Evolutionary conservation across 495 filamentous ascomycete species (phyloP), one percentile per base, ranked within the genome.

Genomic region (Penicillium daleae): DNA sequence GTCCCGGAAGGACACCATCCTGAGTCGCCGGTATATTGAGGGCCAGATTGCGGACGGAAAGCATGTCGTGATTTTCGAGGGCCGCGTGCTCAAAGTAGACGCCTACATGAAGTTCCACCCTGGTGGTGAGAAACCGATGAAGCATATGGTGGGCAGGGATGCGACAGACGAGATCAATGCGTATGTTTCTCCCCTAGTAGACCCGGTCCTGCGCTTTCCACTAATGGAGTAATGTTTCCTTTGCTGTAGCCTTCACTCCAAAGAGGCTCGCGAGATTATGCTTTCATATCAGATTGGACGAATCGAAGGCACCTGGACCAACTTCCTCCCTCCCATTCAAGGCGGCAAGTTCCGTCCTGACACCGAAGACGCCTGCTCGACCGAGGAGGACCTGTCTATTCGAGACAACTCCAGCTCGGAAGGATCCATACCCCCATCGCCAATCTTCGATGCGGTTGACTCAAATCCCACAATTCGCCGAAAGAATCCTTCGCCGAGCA

Each of bases 141-240:
- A 85, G 75, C 95, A 99, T 73, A 94, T 98, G 92, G 88, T 99
- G 54, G 95, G 95, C 55, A 85, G 92, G 77, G 95, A 99, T 87
- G 96, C 92, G 39, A 97, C 95, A 19, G 92, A 97, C 75, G 95
- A 98, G 76, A 89, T 97, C 68, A 92, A 90, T 75, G 89, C 86
- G 92, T 97, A 84, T 59, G 92, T 87, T 22, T 54, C 13, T 39
- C 13, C n/a, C n/a, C 12, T 3, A 1, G 7, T 2, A 4, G 29
- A n/a, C n/a, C 13, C 6, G 8, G 15, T 17, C n/a, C 51, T 37
- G 22, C 31, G 6, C 12, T 22, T 13, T 15, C 57, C n/a, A n/a
- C n/a, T 67, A 29, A 57, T 51, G 9, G 37, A 40, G 21, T 26
- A 10, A 33, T 21, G 8, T 22, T 10, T 13, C 1, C 19, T 63